A percentile compares a stretch with the other conserved stretches of the same genome.
Conservation (phyloP, 169 alveolate genomes). For the Plasmodium vinckei region DNA sequence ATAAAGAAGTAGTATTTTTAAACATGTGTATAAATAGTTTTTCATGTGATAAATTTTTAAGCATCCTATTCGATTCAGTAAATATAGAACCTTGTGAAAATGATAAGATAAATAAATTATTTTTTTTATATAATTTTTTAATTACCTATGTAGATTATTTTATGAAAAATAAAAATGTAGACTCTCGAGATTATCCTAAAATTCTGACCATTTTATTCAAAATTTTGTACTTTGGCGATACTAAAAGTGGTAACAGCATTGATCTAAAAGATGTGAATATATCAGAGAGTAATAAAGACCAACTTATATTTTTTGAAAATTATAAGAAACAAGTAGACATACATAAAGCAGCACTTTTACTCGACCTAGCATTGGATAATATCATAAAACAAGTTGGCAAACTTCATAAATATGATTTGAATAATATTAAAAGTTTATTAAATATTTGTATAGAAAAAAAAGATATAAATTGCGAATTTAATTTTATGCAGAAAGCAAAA, state of each 20-base stretch:
- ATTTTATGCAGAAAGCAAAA: constrained; percentile 12
- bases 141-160: constrained; percentile 38
- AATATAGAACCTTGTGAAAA: not conserved
- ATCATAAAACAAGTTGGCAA: constrained; percentile 12
- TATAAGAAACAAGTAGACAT: not conserved
- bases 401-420: constrained; percentile 45
- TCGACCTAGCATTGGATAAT: constrained; percentile 5
- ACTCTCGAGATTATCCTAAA: constrained; percentile 72
- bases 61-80: constrained; percentile 15
- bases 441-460: not conserved
- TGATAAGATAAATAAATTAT: constrained; percentile 21
- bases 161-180: constrained; percentile 35
- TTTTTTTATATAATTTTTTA: constrained; percentile 24
- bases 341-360: not conserved
- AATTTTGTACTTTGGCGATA: not conserved
- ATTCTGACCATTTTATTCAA: constrained; percentile 44
- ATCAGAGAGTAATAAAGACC: no score
- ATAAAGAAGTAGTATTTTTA: constrained; percentile 29
- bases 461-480: not conserved
- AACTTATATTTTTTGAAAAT: not conserved
- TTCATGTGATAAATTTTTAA: constrained; percentile 41
- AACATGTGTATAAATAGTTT: constrained; percentile 67
- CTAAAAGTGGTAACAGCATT: not conserved
- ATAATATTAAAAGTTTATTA: constrained; percentile 17
- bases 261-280: not conserved